phyloP scores from a whole-genome alignment of 2,329 filamentous ascomycete species.

The Penicillium sp. region DNA sequence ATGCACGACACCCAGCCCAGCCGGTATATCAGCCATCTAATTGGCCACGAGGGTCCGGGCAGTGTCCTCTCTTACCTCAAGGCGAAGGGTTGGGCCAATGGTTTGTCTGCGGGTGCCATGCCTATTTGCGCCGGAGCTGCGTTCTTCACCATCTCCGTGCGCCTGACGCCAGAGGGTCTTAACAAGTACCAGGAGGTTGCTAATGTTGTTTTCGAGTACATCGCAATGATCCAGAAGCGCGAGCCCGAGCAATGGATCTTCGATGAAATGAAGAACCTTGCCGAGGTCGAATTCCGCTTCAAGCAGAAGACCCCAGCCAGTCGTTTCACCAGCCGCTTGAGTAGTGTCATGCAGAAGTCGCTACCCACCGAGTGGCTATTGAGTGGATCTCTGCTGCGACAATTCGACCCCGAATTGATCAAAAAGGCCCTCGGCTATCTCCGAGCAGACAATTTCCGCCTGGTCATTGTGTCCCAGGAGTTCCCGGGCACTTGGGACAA shows the following conservation, averaged over 20 bases:
- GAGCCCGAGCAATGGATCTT: constrained; percentile 91
- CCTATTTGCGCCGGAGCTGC: constrained; percentile 77
- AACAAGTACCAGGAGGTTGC: constrained; percentile 79
- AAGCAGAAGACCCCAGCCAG: constrained; percentile 89
- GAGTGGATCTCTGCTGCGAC: constrained; percentile 75
- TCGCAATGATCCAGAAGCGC: constrained; percentile 77
- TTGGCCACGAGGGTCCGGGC: constrained; percentile 89
- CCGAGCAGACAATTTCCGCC: constrained; percentile 83
- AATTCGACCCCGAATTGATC: constrained; percentile 79
- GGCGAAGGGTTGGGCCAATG: constrained; percentile 84
- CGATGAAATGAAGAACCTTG: constrained; percentile 84
- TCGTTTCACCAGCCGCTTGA: constrained; percentile 82
- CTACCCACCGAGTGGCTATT: constrained; percentile 84
- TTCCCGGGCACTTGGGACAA: constrained; percentile 81
- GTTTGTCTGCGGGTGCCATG: constrained; percentile 74
- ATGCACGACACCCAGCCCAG: constrained; percentile 79
- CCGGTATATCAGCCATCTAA: constrained; percentile 82
- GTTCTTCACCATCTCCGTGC: constrained; percentile 76
- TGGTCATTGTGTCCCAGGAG: constrained; percentile 79
- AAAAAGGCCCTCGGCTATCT: constrained; percentile 71
- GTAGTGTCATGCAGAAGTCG: constrained; percentile 87
- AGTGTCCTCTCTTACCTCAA: constrained; percentile 91
- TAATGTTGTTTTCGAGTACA: constrained; percentile 86
- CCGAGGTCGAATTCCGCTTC: constrained; percentile 93
- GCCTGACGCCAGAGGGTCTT: constrained; percentile 80